Evolutionary conservation across 345 rosid genomes (phyloP), one percentile per base, ranked within the genome.

Genomic region (Nephelium lappaceum): DNA sequence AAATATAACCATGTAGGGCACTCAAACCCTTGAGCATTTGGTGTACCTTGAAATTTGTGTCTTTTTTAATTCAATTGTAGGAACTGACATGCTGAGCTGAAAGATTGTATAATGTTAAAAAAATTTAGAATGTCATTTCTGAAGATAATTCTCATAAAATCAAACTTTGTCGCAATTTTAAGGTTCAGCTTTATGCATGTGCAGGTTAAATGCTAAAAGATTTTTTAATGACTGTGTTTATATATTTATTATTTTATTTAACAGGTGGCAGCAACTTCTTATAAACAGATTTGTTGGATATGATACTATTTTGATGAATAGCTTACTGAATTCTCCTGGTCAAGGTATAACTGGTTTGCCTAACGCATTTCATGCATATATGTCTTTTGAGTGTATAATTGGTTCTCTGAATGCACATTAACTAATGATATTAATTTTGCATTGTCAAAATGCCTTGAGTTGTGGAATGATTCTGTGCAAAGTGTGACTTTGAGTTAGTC

Each of bases 261-360:
- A n/a, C 89, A 97, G 99, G 93, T 97, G 97, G 99, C 99, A 97
- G 87, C 99, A 97, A 84, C 98, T 94, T 87, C 91, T 94, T 80
- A 97, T 97, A 80, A 94, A 97, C 87, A 88, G 95, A 88, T 83
- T 97, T 87, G 99, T 97, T 84, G 99, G 99, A 81, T 97, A 97
- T 75, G 99, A 97, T 88, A 97, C 99, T 80, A 97, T 97, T 77
- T 75, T 97, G 91, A 94, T 94, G 98, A 97, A 97, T 84, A 97
- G 97, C 81, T 86, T 97, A 85, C 88, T 89, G 85, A 85, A 83
- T 85, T 87, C 93, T 79, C 91, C 98, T 71, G 97, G 97, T 81
- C 93, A 92, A 92, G 99, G 99, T 96, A 85, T 76, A 27, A 41
- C 80, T 74, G 12, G 49, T 75, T 76, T 51, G 31, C 53, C 57